phyloP scores from a whole-genome alignment of 2,329 filamentous ascomycete species.

The Boeremia exigua region DNA sequence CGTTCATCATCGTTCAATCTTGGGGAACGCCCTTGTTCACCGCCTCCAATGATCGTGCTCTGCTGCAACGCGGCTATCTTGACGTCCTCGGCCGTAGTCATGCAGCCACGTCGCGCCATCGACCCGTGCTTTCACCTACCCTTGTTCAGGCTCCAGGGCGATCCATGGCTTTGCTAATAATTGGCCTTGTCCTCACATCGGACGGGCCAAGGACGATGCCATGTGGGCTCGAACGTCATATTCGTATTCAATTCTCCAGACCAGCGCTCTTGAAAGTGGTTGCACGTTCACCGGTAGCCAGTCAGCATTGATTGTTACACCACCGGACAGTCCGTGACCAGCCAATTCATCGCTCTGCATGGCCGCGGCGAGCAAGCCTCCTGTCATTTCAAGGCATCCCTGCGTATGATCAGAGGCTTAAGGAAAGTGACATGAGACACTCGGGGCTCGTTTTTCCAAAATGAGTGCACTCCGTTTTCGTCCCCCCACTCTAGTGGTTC shows the following conservation, averaged over 20 bases:
- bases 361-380: neutral
- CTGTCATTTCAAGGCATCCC: neutral
- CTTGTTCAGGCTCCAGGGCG: neutral
- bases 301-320: slow-evolving; percentile 9
- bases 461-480: slow-evolving; percentile 5
- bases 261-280: slow-evolving; percentile 6
- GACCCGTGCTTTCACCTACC: slow-evolving; percentile 4
- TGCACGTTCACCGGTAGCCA: slow-evolving; percentile 4
- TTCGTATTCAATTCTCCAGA: slow-evolving; percentile 4
- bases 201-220: neutral
- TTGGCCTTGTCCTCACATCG: neutral
- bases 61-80: slow-evolving; percentile 17
- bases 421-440: slow-evolving; percentile 3
- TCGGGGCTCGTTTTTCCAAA: neutral
- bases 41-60: slow-evolving; percentile 13
- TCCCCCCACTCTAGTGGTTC: slow-evolving; percentile 5
- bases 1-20: neutral
- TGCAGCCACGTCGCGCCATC: slow-evolving; percentile 16
- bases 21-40: slow-evolving; percentile 4
- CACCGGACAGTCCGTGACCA: neutral
- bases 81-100: slow-evolving; percentile 11
- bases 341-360: neutral
- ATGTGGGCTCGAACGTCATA: neutral
- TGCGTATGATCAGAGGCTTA: slow-evolving; percentile 13
- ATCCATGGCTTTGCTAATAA: slow-evolving; percentile 6